phyloP scores from a whole-genome alignment of 164 flowering plant species.

The Berberis vulgaris region DNA sequence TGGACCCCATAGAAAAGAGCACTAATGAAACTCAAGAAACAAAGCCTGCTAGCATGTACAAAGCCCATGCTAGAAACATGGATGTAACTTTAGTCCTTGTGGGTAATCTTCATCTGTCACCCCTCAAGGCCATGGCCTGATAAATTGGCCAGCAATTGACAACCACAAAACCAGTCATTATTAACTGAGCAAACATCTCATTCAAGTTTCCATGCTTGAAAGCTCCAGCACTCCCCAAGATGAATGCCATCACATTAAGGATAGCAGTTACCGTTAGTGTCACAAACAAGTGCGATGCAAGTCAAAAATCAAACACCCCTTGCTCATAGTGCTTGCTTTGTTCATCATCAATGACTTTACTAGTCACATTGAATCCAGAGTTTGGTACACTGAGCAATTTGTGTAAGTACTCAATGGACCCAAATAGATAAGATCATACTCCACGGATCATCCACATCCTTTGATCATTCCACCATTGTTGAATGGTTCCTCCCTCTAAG shows the following conservation, averaged over 20 bases:
- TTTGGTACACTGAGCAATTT: constrained; percentile 29
- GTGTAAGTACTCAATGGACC: constrained; percentile 27
- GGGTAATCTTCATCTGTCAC: constrained; percentile 44
- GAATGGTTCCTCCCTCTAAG: constrained; percentile 26
- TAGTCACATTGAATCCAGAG: constrained; percentile 53
- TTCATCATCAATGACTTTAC: constrained; percentile 44
- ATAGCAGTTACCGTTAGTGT: constrained; percentile 40
- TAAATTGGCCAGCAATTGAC: constrained; percentile 53
- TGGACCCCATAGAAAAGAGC: too few relatives aligned
- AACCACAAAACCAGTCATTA: constrained; percentile 39
- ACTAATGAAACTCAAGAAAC: too few relatives aligned
- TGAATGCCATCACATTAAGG: constrained; percentile 40
- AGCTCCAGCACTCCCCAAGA: constrained; percentile 12
- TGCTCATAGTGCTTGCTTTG: constrained; percentile 44
- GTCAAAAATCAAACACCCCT: constrained; percentile 60
- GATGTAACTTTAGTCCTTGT: constrained; percentile 22
- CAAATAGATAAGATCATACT: constrained; percentile 39
- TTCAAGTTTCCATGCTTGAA: constrained; percentile 9
- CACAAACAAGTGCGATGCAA: constrained; percentile 52
- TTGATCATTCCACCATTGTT: constrained; percentile 71
- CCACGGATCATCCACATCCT: constrained; percentile 72
- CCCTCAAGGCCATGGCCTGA: constrained; percentile 54
- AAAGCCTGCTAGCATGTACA: neutral
- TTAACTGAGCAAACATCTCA: constrained; percentile 23
- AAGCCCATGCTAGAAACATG: constrained; percentile 11